A percentile compares a stretch with the other conserved stretches of the same genome.
Evolutionary conservation across 2,329 filamentous ascomycete genomes (phyloP).

Genomic region (Simplicillium aogashimaense): DNA sequence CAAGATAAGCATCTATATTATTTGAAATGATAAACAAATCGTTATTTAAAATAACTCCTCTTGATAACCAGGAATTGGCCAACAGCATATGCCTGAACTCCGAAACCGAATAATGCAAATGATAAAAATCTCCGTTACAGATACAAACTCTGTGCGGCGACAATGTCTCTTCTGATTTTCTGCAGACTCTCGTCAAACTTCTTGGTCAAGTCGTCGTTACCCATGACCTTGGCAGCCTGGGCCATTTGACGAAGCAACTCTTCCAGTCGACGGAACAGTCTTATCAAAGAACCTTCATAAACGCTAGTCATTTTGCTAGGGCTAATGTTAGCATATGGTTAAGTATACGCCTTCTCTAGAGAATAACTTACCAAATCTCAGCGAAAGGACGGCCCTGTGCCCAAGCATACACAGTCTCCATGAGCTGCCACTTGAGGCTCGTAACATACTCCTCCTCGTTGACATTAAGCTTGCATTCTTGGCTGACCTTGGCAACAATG

Average conservation of each 20-base stretch:
- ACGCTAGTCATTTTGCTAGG: slow-evolving; percentile 95
- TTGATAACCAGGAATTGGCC: no score
- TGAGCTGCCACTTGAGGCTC: slow-evolving; percentile 86
- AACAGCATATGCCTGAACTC: neutral
- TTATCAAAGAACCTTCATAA: slow-evolving; percentile 93
- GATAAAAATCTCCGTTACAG: slow-evolving; percentile 40
- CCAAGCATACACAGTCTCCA: slow-evolving; percentile 94
- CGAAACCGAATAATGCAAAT: neutral
- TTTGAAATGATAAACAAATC: slow-evolving; percentile 2
- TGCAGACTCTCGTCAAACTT: slow-evolving; percentile 83
- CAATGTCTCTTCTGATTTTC: slow-evolving; percentile 87
- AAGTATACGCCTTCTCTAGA: neutral
- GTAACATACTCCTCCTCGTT: slow-evolving; percentile 91
- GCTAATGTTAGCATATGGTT: slow-evolving; percentile 11
- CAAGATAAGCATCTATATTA: no score
- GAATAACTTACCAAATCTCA: slow-evolving; percentile 74
- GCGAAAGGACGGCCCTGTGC: slow-evolving; percentile 82
- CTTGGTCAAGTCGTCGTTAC: slow-evolving; percentile 81
- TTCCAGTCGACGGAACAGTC: slow-evolving; percentile 89
- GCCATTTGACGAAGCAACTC: slow-evolving; percentile 92
- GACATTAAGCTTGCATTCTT: slow-evolving; percentile 87
- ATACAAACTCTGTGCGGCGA: slow-evolving; percentile 89
- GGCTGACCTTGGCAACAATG: slow-evolving; percentile 83
- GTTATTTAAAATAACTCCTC: no score
- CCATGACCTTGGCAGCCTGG: slow-evolving; percentile 95